Evolutionary conservation across 2,329 filamentous ascomycete species (phyloP).

Genomic region (Daldinia sp.): DNA sequence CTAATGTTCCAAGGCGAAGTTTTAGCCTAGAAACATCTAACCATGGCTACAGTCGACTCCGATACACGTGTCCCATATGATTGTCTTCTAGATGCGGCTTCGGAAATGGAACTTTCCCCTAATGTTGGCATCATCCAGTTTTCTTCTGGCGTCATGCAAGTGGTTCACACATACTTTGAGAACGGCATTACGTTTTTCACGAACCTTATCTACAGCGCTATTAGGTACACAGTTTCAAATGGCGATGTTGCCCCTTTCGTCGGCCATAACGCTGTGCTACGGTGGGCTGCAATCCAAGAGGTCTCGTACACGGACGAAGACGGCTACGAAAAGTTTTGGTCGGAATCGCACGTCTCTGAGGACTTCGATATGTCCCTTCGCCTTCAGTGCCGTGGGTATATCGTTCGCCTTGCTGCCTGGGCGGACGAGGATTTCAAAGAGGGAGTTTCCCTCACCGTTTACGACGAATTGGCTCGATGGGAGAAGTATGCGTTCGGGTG

Average conservation of each 20-base stretch:
- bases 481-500: conserved; percentile 78
- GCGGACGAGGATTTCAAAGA: conserved; percentile 76
- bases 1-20: not conserved
- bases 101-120: conserved; percentile 74
- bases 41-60: conserved; percentile 60
- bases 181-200: conserved; percentile 79
- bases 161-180: conserved; percentile 76
- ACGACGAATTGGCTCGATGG: conserved; percentile 76
- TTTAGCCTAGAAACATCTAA: conserved; percentile 10
- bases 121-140: conserved; percentile 78
- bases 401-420: conserved; percentile 74
- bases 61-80: conserved; percentile 74
- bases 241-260: conserved; percentile 80
- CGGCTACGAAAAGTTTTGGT: conserved; percentile 74
- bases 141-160: conserved; percentile 79
- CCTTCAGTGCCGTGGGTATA: conserved; percentile 72
- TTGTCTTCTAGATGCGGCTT: conserved; percentile 73
- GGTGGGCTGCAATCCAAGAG: conserved; percentile 71
- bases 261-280: conserved; percentile 78
- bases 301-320: conserved; percentile 65
- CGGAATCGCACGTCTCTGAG: conserved; percentile 77
- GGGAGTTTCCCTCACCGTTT: conserved; percentile 76
- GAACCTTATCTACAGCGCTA: conserved; percentile 78
- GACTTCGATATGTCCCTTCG: conserved; percentile 80
- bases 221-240: conserved; percentile 73